Evolutionary conservation across 2,329 filamentous ascomycete species (phyloP), one percentile per base, ranked within the genome.

Genomic region (Zasmidium citrigriseum): DNA sequence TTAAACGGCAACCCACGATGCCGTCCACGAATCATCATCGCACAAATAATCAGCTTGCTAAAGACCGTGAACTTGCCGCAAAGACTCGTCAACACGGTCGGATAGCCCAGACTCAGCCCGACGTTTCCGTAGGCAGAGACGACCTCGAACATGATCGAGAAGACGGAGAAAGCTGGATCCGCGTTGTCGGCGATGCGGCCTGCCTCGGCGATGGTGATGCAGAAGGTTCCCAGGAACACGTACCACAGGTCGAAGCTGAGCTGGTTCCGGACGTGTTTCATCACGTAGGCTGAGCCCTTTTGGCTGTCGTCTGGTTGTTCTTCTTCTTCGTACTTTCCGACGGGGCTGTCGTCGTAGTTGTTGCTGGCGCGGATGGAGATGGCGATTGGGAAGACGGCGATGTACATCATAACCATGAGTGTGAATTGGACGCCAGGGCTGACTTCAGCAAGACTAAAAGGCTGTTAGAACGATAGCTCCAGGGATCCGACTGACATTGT

Each of bases 61-160:
- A 95, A 74, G 0, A 87, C 82, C 9, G 82, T 85, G 72, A 97
- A 96, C 65, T 96, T 85, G 0, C 83, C 88, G 38, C 85, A 91
- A 60, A 98, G 52, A 53, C 51, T 56, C 12, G 47, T 52, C 4
- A n/a, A 5, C 4, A 21, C 56, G 16, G 46, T 46, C 12, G 55
- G 58, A 10, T 55, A 54, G 2, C 79, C 79, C 11, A 77, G 47
- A 20, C 47, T 59, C 22, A 69, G 52, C 1, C 66, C 66, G 16
- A 65, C 61, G n/a, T 62, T 68, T 2, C 69, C 68, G 50, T 73
- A 71, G 3, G 66, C 71, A 2, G 65, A 70, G 0, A 76, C 72
- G 14, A 71, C 68, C 55, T 77, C 76, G 60, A 78, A 78, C 24
- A 77, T 66, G 27, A 77, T 69, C 29, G 73, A 71, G 64, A 76